phyloP scores from a whole-genome alignment of 352 stramenopile genomes.

The Globisporangium alternatum region DNA sequence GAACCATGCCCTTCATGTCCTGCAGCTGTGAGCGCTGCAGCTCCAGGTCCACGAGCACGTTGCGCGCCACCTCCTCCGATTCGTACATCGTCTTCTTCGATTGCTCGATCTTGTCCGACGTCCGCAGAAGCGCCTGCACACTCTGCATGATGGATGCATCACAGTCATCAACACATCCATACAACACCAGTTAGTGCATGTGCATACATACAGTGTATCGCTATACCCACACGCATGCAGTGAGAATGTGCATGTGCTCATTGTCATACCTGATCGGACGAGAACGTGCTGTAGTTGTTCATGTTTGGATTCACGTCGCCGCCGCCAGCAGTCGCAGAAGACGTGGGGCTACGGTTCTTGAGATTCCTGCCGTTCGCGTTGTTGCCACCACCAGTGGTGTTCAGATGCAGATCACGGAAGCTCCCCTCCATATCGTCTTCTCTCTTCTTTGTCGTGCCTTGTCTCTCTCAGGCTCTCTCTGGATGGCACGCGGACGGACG shows the following conservation, averaged over 20 bases:
- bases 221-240: neutral
- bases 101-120: slow-evolving; percentile 72
- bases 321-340: slow-evolving; percentile 13
- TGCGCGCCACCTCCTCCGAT: slow-evolving; percentile 67
- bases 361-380: slow-evolving; percentile 22
- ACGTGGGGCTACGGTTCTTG: slow-evolving; percentile 19
- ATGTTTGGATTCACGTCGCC: slow-evolving; percentile 22
- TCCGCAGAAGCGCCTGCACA: slow-evolving; percentile 60
- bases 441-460: neutral
- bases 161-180: neutral
- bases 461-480: neutral
- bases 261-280: slow-evolving; percentile 42
- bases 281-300: slow-evolving; percentile 79
- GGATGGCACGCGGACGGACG: neutral
- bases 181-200: neutral
- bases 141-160: slow-evolving; percentile 26
- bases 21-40: slow-evolving; percentile 75
- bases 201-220: neutral
- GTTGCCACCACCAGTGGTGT: slow-evolving; percentile 7
- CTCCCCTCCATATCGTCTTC: slow-evolving; percentile 31
- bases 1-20: slow-evolving; percentile 80
- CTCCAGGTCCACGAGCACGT: slow-evolving; percentile 76
- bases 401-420: slow-evolving; percentile 27
- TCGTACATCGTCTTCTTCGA: slow-evolving; percentile 60
- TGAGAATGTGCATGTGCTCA: neutral